A percentile compares a stretch with the other conserved stretches of the same genome.
Evolutionary conservation across 495 filamentous ascomycete species (phyloP).

Genomic region (Massariosphaeria phaeospora): DNA sequence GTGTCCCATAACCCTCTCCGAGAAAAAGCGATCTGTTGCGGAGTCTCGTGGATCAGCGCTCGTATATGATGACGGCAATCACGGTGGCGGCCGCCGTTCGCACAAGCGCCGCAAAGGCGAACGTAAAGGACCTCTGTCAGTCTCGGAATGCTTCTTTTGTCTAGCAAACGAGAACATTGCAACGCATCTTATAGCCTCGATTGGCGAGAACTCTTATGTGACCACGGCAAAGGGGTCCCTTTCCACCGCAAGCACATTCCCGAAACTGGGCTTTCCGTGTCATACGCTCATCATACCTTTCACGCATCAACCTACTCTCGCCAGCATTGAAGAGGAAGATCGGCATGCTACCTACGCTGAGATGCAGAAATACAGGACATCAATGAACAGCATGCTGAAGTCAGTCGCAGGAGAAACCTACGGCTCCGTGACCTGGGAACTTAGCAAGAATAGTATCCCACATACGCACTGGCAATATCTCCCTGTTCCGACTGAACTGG

Average conservation of each 20-base stretch:
- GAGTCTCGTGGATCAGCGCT: slow-evolving; percentile 52
- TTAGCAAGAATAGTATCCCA: slow-evolving; percentile 69
- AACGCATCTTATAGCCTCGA: slow-evolving; percentile 81
- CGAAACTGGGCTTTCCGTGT: slow-evolving; percentile 65
- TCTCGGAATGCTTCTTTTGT: slow-evolving; percentile 89
- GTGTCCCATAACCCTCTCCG: slow-evolving; percentile 57
- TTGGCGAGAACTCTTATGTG: slow-evolving; percentile 78
- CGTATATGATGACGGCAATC: slow-evolving; percentile 53
- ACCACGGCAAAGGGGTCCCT: slow-evolving; percentile 91
- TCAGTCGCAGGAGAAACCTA: slow-evolving; percentile 49
- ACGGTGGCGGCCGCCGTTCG: slow-evolving; percentile 18
- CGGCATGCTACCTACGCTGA: slow-evolving; percentile 59
- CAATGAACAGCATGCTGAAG: slow-evolving; percentile 65
- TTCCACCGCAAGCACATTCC: slow-evolving; percentile 60
- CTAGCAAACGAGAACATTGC: slow-evolving; percentile 75
- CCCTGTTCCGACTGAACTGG: slow-evolving; percentile 61
- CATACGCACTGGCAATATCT: slow-evolving; percentile 95
- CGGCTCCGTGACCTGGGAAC: slow-evolving; percentile 86
- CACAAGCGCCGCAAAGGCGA: slow-evolving; percentile 48
- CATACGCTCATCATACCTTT: slow-evolving; percentile 92
- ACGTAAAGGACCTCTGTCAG: slow-evolving; percentile 59
- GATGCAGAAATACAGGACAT: slow-evolving; percentile 70
- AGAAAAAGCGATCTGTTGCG: slow-evolving; percentile 57
- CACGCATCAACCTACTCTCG: slow-evolving; percentile 64
- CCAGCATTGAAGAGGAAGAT: slow-evolving; percentile 54